phyloP scores from a whole-genome alignment of 73 alveolate species.

The Tetrahymena elliotti region DNA sequence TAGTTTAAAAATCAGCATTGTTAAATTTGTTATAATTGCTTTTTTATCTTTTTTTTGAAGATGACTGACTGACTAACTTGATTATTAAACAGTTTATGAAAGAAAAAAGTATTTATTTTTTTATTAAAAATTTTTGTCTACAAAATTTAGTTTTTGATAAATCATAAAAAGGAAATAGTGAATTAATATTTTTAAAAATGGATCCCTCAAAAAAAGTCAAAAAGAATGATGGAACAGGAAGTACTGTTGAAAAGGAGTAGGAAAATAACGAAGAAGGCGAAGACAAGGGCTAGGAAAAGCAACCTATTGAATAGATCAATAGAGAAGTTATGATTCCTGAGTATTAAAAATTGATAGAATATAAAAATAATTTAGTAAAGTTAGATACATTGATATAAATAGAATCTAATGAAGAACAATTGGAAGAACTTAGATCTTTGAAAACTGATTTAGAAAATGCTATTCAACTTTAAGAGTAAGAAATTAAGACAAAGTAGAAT shows the following conservation, averaged over 20 bases:
- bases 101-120: neutral
- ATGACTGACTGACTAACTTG: neutral
- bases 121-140: neutral
- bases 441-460: constrained; percentile 9
- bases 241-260: neutral
- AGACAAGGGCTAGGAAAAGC: neutral
- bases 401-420: constrained; percentile 7
- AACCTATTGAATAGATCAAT: neutral
- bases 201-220: neutral
- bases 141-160: neutral
- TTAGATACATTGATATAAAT: constrained; percentile 7
- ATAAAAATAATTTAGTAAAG: constrained; percentile 20
- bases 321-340: neutral
- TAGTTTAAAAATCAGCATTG: neutral
- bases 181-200: neutral
- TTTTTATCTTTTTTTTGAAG: too few relatives aligned
- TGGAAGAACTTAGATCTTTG: constrained; percentile 18
- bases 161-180: neutral
- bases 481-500: constrained; percentile 4
- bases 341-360: constrained; percentile 14
- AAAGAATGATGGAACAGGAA: neutral
- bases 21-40: neutral
- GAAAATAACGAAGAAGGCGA: neutral
- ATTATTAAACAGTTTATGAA: neutral
- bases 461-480: neutral